Base-by-base conservation (phyloP, 805 yeast species). In the Cyberlindnera amylophila region DNA sequence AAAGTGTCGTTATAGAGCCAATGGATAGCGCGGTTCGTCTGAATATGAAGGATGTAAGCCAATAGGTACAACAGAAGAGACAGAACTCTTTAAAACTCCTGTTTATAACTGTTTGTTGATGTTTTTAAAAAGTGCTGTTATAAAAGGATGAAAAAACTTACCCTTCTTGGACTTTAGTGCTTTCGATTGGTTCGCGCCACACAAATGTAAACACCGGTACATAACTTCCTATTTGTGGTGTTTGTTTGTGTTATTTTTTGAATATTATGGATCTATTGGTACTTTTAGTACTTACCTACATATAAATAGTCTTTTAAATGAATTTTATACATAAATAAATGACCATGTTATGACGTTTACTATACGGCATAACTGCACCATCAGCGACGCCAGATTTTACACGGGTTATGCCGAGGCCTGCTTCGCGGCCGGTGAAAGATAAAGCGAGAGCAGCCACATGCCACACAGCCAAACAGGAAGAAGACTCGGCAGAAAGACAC, bases 401-500 rank as follows among this genome's bases (percentile, higher is more conserved):
- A 5, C 10, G n/a, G 30, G 15, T 31, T 35, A 40, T 40, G 44
- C 36, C 27, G 26, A 10, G 24, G 6, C 36, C 21, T 17, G 30
- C 19, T 24, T 6, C 31, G 6, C n/a, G 31, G 29, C 17, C 28
- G 28, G 16, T 15, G 7, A 23, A 36, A 31, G 41, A 42, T 36
- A 43, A 35, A 38, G 42, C 24, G 24, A 44, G 47, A 44, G 47
- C 47, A 39, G 46, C 42, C 42, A 38, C 34, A 34, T 14, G 29
- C 32, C 34, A 26, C 26, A 23, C 31, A 16, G 19, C 35, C 15
- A 23, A 17, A 11, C 15, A 9, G 28, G 11, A 24, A 12, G 28
- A 24, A 24, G 28, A 24, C n/a, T n/a, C n/a, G n/a, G n/a, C n/a
- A n/a, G n/a, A n/a, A n/a, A n/a, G n/a, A n/a, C n/a, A n/a, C n/a